phyloP scores from a whole-genome alignment of 805 yeast genomes.

The Teunomyces funiuensis region DNA sequence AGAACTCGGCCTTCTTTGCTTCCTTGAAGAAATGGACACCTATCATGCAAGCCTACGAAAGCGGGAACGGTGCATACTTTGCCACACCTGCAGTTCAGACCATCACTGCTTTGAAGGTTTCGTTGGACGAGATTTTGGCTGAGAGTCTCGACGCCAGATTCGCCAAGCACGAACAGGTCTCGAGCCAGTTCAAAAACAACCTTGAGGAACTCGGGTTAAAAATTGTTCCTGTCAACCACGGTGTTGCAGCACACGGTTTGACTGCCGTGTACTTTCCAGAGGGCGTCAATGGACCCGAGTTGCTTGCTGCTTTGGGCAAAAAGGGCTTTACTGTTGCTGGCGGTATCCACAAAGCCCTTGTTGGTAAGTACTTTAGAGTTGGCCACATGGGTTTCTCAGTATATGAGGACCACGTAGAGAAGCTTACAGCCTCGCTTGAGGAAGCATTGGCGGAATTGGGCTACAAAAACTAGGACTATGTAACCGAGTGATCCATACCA shows the following conservation, averaged over 20 bases:
- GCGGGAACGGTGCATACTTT: constrained; percentile 77
- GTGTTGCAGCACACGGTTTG: constrained; percentile 80
- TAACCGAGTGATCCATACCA: too few relatives aligned
- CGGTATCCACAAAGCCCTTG: constrained; percentile 82
- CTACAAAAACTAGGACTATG: constrained; percentile 16
- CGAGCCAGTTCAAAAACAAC: constrained; percentile 62
- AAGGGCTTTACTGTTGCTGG: constrained; percentile 82
- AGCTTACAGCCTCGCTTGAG: constrained; percentile 32
- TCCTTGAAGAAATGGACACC: constrained; percentile 85
- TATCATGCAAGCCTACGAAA: constrained; percentile 81
- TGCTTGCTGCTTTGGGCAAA: constrained; percentile 55
- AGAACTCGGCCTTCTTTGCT: constrained; percentile 60
- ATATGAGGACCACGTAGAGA: constrained; percentile 42
- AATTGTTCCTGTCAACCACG: constrained; percentile 59
- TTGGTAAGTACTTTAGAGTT: constrained; percentile 81
- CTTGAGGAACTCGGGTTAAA: constrained; percentile 62
- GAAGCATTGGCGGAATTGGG: constrained; percentile 43
- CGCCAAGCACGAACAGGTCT: constrained; percentile 58
- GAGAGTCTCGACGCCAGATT: constrained; percentile 58
- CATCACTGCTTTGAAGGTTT: constrained; percentile 74
- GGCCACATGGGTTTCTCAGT: constrained; percentile 93
- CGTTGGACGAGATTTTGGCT: constrained; percentile 69
- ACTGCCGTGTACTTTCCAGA: constrained; percentile 84
- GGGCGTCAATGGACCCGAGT: constrained; percentile 64
- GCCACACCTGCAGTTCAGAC: constrained; percentile 97